Conservation (phyloP, 2,329 filamentous ascomycete genomes). For the Colletotrichum costaricense region DNA sequence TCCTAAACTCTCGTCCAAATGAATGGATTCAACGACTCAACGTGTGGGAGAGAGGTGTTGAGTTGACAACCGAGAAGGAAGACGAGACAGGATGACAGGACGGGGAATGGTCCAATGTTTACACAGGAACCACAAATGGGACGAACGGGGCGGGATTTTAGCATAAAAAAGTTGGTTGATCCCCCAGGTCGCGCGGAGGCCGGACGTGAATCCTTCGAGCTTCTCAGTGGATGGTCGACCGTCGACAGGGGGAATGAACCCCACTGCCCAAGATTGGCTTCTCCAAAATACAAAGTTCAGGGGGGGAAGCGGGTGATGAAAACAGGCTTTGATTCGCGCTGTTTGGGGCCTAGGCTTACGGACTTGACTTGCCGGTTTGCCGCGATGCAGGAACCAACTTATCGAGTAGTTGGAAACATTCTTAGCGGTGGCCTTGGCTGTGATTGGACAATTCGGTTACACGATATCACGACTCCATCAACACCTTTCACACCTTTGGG, state of each 20-base stretch:
- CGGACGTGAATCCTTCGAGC: conserved; percentile 27
- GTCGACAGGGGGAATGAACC: conserved; percentile 11
- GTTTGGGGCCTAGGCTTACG: not conserved
- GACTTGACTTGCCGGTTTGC: conserved; percentile 16
- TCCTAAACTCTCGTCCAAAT: conserved; percentile 14
- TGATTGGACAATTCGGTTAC: conserved; percentile 24
- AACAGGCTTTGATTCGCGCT: conserved; percentile 32
- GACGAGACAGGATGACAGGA: not conserved
- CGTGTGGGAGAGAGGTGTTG: not conserved
- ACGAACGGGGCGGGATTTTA: conserved; percentile 16
- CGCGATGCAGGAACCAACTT: conserved; percentile 3
- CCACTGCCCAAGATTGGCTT: conserved; percentile 31
- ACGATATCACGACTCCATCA: no score
- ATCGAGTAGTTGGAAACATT: not conserved
- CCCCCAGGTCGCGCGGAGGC: conserved; percentile 20
- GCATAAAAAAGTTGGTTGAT: conserved; percentile 9
- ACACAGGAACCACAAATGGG: not conserved
- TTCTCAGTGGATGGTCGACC: conserved; percentile 12
- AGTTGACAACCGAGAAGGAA: not conserved
- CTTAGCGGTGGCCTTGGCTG: not conserved
- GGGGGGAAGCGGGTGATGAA: conserved; percentile 2
- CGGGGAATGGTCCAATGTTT: conserved; percentile 14
- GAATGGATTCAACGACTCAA: not conserved
- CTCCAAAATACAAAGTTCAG: conserved; percentile 1
- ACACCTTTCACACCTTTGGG: not conserved